phyloP scores from a whole-genome alignment of 495 filamentous ascomycete genomes.

The Friedmanniomyces simplex region DNA sequence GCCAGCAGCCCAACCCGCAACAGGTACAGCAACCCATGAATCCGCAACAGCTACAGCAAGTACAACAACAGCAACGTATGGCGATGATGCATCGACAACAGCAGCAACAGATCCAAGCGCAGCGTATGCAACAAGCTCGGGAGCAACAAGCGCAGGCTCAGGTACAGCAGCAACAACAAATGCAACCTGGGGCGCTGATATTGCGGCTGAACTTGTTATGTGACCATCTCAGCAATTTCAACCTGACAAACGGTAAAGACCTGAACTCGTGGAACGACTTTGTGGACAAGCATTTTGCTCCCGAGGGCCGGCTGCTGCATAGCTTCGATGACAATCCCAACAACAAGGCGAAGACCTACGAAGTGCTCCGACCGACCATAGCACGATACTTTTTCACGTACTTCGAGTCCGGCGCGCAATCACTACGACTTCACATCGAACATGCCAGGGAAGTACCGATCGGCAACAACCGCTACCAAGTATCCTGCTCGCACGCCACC shows the following conservation, averaged over 20 bases:
- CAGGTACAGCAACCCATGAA: conserved; percentile 32
- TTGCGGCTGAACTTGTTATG: conserved; percentile 58
- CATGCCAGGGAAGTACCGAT: conserved; percentile 32
- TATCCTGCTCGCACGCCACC: conserved; percentile 5
- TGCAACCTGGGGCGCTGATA: conserved; percentile 40
- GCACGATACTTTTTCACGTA: conserved; percentile 73
- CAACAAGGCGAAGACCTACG: conserved; percentile 54
- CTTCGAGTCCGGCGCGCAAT: conserved; percentile 69
- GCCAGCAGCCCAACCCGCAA: conserved; percentile 29
- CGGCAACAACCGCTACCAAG: conserved; percentile 4
- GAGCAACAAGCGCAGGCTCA: conserved; percentile 15
- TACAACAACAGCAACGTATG: conserved; percentile 28
- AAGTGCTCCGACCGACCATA: conserved; percentile 63
- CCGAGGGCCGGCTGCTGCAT: conserved; percentile 52
- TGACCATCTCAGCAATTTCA: conserved; percentile 58
- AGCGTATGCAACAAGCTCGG: conserved; percentile 12
- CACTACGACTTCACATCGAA: conserved; percentile 66
- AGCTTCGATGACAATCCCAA: conserved; percentile 38
- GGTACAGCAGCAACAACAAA: conserved; percentile 18
- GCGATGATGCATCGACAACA: conserved; percentile 14
- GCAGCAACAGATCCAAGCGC: conserved; percentile 13
- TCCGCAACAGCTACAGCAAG: conserved; percentile 38
- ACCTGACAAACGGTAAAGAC: conserved; percentile 46
- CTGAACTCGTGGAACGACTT: conserved; percentile 63
- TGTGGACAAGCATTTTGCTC: conserved; percentile 66